These are phyloP conservation scores for Pseudogymnoascus sp. DNA, from an alignment of 2,329 filamentous ascomycete species.

Conservation along the genomic window DNA sequence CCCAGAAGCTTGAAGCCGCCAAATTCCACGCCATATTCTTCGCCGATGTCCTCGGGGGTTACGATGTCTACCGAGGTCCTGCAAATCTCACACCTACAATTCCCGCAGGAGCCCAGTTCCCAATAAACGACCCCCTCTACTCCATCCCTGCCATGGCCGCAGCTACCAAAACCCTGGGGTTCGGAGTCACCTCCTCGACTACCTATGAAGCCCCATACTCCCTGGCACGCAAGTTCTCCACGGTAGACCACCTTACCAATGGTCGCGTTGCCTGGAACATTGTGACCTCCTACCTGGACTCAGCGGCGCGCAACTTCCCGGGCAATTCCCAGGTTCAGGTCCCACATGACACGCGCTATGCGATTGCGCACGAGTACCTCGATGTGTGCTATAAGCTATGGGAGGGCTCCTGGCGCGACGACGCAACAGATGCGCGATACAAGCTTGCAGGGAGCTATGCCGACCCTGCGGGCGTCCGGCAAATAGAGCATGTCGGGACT, in stretches of 20 bases:
- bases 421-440: slow-evolving; percentile 54
- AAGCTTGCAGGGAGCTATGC: slow-evolving; percentile 47
- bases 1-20: slow-evolving; percentile 51
- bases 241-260: slow-evolving; percentile 57
- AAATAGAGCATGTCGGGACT: slow-evolving; percentile 58
- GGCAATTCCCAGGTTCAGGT: slow-evolving; percentile 45
- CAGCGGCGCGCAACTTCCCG: slow-evolving; percentile 56
- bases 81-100: slow-evolving; percentile 53
- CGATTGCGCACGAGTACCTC: slow-evolving; percentile 58
- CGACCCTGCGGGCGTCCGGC: slow-evolving; percentile 46
- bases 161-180: slow-evolving; percentile 56
- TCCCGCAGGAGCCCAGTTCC: slow-evolving; percentile 58
- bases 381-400: slow-evolving; percentile 59
- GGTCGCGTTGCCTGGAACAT: slow-evolving; percentile 48
- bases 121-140: slow-evolving; percentile 60
- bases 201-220: slow-evolving; percentile 65
- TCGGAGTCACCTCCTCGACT: slow-evolving; percentile 60
- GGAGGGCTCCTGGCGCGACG: slow-evolving; percentile 60
- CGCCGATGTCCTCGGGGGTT: slow-evolving; percentile 59
- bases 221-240: slow-evolving; percentile 55
- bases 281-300: slow-evolving; percentile 62
- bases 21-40: slow-evolving; percentile 63
- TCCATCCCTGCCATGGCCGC: slow-evolving; percentile 61
- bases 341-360: slow-evolving; percentile 54
- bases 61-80: slow-evolving; percentile 62